Conservation (phyloP, 2,329 filamentous ascomycete genomes). For the Epichloe uncinata region DNA sequence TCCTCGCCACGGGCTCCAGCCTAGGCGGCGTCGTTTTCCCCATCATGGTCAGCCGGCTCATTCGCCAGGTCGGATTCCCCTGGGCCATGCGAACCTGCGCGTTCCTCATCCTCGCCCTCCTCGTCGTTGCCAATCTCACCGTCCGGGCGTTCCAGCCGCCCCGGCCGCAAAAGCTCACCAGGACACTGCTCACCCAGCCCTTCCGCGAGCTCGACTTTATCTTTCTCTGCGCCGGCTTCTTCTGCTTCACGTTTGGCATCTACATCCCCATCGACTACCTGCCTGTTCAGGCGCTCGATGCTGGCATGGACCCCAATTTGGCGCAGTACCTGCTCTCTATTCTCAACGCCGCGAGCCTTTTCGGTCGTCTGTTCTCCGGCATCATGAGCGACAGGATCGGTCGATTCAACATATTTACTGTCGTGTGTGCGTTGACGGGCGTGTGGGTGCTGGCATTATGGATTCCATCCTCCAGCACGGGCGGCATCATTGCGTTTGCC, state of each 20-base stretch:
- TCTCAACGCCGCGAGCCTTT: constrained; percentile 24
- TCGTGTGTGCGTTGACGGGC: constrained; percentile 18
- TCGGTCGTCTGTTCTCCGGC: constrained; percentile 22
- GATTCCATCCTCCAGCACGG: constrained; percentile 13
- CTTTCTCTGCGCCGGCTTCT: constrained; percentile 14
- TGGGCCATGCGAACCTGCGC: constrained; percentile 22
- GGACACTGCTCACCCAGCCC: constrained; percentile 14
- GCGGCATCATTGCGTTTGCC: constrained; percentile 27
- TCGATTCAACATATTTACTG: constrained; percentile 28
- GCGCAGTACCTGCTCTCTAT: constrained; percentile 24
- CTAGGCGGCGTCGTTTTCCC: constrained; percentile 22
- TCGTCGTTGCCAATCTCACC: constrained; percentile 18
- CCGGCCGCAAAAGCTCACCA: constrained; percentile 7
- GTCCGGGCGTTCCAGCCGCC: constrained; percentile 10
- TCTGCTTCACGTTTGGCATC: constrained; percentile 20
- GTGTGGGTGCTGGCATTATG: constrained; percentile 2
- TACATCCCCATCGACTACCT: constrained; percentile 20
- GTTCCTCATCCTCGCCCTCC: constrained; percentile 12
- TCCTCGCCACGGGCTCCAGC: constrained; percentile 14
- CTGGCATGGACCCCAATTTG: constrained; percentile 13
- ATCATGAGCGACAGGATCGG: constrained; percentile 23
- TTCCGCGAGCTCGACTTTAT: constrained; percentile 17
- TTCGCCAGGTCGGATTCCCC: constrained; percentile 16
- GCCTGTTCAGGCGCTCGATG: constrained; percentile 10
- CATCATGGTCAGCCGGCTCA: constrained; percentile 19